Conservation (phyloP, 768 basidiomycete species). For the Mrakia blollopis region DNA sequence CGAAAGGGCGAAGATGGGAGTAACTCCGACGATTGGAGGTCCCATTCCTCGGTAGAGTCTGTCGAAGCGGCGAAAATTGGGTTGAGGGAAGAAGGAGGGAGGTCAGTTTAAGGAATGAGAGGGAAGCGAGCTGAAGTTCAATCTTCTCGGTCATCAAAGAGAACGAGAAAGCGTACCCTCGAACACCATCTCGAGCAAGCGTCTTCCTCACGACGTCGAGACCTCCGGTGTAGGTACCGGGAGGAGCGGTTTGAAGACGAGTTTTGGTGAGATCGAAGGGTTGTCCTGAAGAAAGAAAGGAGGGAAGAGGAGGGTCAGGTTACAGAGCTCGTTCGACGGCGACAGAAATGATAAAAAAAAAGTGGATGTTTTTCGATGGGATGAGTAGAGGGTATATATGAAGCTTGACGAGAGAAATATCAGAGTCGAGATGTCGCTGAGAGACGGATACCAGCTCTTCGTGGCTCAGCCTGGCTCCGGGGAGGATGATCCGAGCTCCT, state of each 20-base stretch:
- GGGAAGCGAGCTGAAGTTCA: neutral
- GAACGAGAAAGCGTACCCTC: slow-evolving; percentile 56
- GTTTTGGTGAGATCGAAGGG: slow-evolving; percentile 84
- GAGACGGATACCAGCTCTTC: neutral
- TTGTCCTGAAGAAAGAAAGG: slow-evolving; percentile 59
- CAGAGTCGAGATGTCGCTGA: neutral
- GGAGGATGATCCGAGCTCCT: neutral
- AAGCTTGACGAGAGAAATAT: neutral
- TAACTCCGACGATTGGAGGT: slow-evolving; percentile 87
- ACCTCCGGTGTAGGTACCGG: slow-evolving; percentile 84
- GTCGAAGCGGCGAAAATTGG: neutral
- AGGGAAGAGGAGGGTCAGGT: slow-evolving; percentile 7
- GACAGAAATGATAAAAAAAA: too few relatives aligned
- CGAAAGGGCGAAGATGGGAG: slow-evolving; percentile 94
- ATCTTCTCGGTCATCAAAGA: too few relatives aligned
- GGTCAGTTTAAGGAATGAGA: slow-evolving; percentile 6
- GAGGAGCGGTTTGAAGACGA: slow-evolving; percentile 81
- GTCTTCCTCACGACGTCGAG: slow-evolving; percentile 89
- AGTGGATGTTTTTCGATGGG: neutral
- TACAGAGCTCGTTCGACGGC: neutral
- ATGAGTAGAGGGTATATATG: too few relatives aligned
- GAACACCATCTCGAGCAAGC: slow-evolving; percentile 80
- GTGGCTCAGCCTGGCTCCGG: neutral
- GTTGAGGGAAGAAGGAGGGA: too few relatives aligned
- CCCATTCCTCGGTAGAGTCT: slow-evolving; percentile 59